Evolutionary conservation across 1,284 basidiomycete species (phyloP), one percentile per base, ranked within the genome.

Genomic region (Cutaneotrichosporon sp.): DNA sequence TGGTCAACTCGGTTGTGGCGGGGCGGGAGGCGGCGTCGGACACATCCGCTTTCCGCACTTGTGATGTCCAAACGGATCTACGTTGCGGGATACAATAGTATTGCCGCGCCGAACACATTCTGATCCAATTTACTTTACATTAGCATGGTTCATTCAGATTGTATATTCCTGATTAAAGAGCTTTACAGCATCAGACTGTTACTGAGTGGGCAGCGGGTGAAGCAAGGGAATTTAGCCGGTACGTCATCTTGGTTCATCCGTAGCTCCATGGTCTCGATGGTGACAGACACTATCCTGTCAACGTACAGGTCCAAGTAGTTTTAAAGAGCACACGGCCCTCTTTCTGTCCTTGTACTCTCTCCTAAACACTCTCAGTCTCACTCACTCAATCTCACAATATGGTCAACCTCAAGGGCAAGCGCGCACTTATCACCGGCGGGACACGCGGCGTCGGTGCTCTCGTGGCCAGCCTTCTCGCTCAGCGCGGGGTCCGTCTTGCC

Each of bases 351-450:
- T 46, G 11, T 46, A 46, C 42, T 46, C 42, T 46, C 42, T 42
- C 40, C 40, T 13, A 9, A 42, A 16, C 42, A 18, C 18, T 6
- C 42, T 18, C 42, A 18, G 11, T n/a, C 42, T 18, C 42, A 18
- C 42, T n/a, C 42, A 18, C 42, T n/a, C 42, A 21, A 21, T 30
- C 49, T 26, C 22, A 26, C 49, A 56, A 5, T 38, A 70, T 68
- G 69, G 56, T 66, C 46, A 58, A 59, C 50, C 65, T 70, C 47
- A 49, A 62, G 51, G 65, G 66, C 21, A 72, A 72, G 61, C 65
- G 70, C 51, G 69, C 65, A 3, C 69, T 72, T 34, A 65, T 72
- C 52, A 72, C 70, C 4, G 70, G 70, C 50, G 70, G 70, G 2
- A 70, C 70, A 2, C 66, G 66, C 31, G 70, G 70, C 8, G 59